These are phyloP conservation scores for Trametes meyenii DNA, from an alignment of 768 basidiomycete genomes.

Conservation along the genomic window DNA sequence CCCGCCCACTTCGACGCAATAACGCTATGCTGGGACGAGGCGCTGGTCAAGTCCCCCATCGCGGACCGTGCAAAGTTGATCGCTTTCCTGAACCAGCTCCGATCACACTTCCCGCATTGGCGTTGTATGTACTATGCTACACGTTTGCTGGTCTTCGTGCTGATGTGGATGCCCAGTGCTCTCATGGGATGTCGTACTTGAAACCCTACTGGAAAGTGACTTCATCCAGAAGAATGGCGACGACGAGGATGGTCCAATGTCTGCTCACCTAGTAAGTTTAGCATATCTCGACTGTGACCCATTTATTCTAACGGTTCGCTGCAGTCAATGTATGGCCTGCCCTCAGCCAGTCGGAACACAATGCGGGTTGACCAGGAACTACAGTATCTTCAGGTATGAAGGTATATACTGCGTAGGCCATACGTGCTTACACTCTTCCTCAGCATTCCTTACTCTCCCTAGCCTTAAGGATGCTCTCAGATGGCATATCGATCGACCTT, in stretches of 20 bases:
- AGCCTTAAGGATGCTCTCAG: slow-evolving; percentile 66
- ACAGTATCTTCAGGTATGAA: slow-evolving; percentile 46
- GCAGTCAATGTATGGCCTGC: slow-evolving; percentile 51
- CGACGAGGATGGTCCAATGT: slow-evolving; percentile 42
- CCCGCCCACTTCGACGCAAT: slow-evolving; percentile 69
- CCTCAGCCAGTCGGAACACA: slow-evolving; percentile 29
- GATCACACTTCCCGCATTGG: slow-evolving; percentile 71
- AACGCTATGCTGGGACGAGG: slow-evolving; percentile 68
- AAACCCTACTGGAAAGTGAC: slow-evolving; percentile 59
- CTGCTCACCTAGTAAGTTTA: slow-evolving; percentile 45
- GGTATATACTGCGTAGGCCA: background rate
- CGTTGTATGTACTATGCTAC: slow-evolving; percentile 45
- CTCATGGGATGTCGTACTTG: slow-evolving; percentile 64
- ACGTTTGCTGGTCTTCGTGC: background rate
- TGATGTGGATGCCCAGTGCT: slow-evolving; percentile 46
- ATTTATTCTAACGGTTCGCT: background rate
- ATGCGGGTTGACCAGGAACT: slow-evolving; percentile 49
- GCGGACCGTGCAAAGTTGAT: slow-evolving; percentile 59
- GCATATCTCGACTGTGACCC: background rate
- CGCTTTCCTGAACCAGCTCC: slow-evolving; percentile 67
- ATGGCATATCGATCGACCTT: slow-evolving; percentile 58
- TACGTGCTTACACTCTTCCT: background rate
- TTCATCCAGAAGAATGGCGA: slow-evolving; percentile 42
- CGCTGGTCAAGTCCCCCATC: slow-evolving; percentile 55
- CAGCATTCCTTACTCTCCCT: slow-evolving; percentile 62